Evolutionary conservation across 352 stramenopile genomes (phyloP), one percentile per base, ranked within the genome.

Genomic region (Phytophthora quininea): DNA sequence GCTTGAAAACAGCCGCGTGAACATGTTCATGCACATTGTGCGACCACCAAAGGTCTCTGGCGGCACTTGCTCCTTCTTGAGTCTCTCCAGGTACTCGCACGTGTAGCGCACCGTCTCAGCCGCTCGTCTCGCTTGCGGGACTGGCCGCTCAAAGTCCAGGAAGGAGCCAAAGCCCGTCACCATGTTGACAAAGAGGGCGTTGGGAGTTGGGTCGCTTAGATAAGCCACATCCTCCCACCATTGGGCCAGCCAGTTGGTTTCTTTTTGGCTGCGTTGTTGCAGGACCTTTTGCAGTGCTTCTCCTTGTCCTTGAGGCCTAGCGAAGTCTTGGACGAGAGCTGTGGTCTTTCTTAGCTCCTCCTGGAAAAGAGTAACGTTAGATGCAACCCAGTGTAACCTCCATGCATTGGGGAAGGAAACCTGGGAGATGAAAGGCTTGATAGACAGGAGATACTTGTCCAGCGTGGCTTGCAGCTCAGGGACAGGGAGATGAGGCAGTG

Each of bases 101-200:
- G 76, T 87, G 67, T 92, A 89, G 43, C 83, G 63, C 52, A 91
- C 80, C 3, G 77, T 91, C 63, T 90, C 82, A 4, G 81, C 80
- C 12, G 83, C 78, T 52, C 81, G 74, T 58, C 80, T 79, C 3
- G 79, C 73, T 58, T 85, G 79, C 9, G 84, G 85, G 2, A 86
- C 76, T 24, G 84, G 80, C 12, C 82, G 74, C 27, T 89, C 87
- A 29, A 93, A 92, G 62, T 97, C 93, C 60, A 97, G 83, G 15
- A 89, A 88, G 47, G 97, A 97, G n/a, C 98, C 91, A 67, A 98
- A 98, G 69, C 97, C 98, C 61, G 97, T 98, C 31, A 92, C 90
- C 70, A 99, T 97, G 70, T 98, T 98, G 62, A 98, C 88, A 40
- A 96, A 95, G 30, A 98, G 74, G 1, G 91, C 90, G 70, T 98